Evolutionary conservation across 208 protist species (phyloP).

Genomic region (Trypanosomatidae sp.): DNA sequence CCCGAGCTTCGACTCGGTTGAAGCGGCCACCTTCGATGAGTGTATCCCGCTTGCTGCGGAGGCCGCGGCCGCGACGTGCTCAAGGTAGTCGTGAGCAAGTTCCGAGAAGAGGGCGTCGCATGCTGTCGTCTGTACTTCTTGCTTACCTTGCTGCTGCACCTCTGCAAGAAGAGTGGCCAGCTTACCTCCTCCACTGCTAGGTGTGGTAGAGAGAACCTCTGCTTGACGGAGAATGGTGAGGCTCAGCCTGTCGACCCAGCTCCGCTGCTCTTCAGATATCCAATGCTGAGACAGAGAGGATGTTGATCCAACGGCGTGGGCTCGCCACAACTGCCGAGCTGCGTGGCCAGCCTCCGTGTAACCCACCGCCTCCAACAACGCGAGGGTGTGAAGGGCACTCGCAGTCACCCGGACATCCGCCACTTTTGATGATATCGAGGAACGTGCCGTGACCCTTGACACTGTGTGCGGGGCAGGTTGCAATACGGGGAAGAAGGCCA

Average conservation of each 20-base stretch:
- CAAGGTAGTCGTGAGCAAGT: constrained; percentile 25
- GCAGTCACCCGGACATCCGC: background rate
- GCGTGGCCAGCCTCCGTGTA: constrained; percentile 18
- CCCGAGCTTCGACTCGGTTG: background rate
- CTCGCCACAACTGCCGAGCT: constrained; percentile 7
- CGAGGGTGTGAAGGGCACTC: constrained; percentile 5
- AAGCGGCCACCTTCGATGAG: background rate
- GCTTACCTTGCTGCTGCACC: constrained; percentile 4
- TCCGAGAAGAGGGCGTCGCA: constrained; percentile 33
- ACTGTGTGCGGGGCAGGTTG: background rate
- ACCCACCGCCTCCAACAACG: constrained; percentile 21
- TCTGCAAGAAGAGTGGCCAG: constrained; percentile 2
- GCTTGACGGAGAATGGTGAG: constrained; percentile 7
- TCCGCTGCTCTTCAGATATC: background rate
- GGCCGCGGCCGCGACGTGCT: background rate
- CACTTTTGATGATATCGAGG: background rate
- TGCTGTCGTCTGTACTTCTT: background rate
- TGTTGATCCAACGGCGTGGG: background rate
- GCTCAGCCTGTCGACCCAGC: constrained; percentile 12
- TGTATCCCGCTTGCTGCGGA: background rate
- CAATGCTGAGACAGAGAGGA: background rate
- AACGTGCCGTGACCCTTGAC: background rate
- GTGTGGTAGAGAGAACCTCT: constrained; percentile 2
- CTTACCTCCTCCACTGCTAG: background rate
- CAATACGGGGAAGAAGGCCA: constrained; percentile 15